Conservation (phyloP, 306 rosid genomes). For the Nissolia schottii region DNA sequence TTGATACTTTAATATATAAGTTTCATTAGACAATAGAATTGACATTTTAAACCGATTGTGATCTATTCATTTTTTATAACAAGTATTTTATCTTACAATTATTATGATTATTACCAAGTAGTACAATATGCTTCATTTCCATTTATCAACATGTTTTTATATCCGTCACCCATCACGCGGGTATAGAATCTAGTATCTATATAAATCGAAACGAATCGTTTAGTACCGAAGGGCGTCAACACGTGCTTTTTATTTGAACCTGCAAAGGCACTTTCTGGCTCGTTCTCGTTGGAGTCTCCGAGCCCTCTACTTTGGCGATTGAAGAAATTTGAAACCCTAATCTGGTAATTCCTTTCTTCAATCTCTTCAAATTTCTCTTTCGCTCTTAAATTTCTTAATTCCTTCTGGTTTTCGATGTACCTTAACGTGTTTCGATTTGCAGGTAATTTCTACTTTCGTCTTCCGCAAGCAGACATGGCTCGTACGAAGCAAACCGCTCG, state of each 20-base stretch:
- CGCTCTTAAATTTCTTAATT: background rate
- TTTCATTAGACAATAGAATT: too few relatives aligned
- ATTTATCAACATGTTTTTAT: too few relatives aligned
- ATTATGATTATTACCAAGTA: too few relatives aligned
- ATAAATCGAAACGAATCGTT: background rate
- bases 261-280: background rate
- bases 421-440: background rate
- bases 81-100: too few relatives aligned
- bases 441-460: background rate
- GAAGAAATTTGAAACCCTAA: conserved; percentile 18
- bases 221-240: background rate
- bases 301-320: background rate
- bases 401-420: background rate
- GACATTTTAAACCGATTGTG: too few relatives aligned
- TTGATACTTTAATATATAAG: too few relatives aligned
- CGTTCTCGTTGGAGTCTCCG: background rate
- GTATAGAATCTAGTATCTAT: too few relatives aligned
- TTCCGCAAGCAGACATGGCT: conserved; percentile 19
- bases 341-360: background rate
- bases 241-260: background rate
- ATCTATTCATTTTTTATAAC: too few relatives aligned
- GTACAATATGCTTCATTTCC: too few relatives aligned
- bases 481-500: conserved; percentile 44
- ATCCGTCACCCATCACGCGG: too few relatives aligned
- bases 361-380: background rate